Conservation (phyloP, 2,329 filamentous ascomycete genomes). For the Claviceps sorghi region DNA sequence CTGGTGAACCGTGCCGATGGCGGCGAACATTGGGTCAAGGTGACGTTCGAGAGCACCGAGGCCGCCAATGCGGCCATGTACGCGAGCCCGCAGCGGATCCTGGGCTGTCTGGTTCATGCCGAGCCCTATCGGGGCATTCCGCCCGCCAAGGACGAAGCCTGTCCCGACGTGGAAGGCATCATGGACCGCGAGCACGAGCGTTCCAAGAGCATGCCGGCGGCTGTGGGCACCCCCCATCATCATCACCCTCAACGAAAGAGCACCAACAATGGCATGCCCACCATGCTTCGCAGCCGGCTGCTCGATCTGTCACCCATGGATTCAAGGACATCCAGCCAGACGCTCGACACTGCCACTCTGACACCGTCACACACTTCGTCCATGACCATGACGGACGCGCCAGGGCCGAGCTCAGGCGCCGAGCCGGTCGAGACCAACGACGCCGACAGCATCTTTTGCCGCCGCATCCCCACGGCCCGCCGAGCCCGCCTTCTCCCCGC, state of each 20-base stretch:
- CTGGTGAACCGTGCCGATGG: slow-evolving; percentile 72
- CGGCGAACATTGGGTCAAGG: slow-evolving; percentile 83
- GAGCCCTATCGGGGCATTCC: slow-evolving; percentile 54
- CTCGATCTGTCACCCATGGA: slow-evolving; percentile 27
- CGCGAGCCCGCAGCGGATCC: slow-evolving; percentile 55
- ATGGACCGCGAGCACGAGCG: slow-evolving; percentile 17
- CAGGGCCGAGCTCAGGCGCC: slow-evolving; percentile 8
- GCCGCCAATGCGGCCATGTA: slow-evolving; percentile 56
- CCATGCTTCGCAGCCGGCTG: slow-evolving; percentile 23
- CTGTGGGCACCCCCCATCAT: slow-evolving; percentile 12
- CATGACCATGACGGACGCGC: slow-evolving; percentile 27
- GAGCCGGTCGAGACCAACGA: slow-evolving; percentile 17
- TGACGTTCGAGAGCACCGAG: slow-evolving; percentile 62
- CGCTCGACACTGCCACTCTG: slow-evolving; percentile 42
- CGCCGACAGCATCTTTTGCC: slow-evolving; percentile 35
- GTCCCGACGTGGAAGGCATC: slow-evolving; percentile 36
- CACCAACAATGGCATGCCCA: slow-evolving; percentile 17
- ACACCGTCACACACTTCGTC: slow-evolving; percentile 27
- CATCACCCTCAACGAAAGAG: slow-evolving; percentile 11
- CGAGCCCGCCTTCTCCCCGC: slow-evolving; percentile 51
- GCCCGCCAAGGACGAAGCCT: slow-evolving; percentile 47
- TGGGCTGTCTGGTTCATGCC: slow-evolving; percentile 56
- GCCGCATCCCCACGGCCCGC: slow-evolving; percentile 51
- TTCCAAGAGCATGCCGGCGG: slow-evolving; percentile 23
- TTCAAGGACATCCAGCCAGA: slow-evolving; percentile 38